These are phyloP conservation scores for Aspergillus chevalieri DNA, from an alignment of 2,329 filamentous ascomycete species.

Conservation along the genomic window DNA sequence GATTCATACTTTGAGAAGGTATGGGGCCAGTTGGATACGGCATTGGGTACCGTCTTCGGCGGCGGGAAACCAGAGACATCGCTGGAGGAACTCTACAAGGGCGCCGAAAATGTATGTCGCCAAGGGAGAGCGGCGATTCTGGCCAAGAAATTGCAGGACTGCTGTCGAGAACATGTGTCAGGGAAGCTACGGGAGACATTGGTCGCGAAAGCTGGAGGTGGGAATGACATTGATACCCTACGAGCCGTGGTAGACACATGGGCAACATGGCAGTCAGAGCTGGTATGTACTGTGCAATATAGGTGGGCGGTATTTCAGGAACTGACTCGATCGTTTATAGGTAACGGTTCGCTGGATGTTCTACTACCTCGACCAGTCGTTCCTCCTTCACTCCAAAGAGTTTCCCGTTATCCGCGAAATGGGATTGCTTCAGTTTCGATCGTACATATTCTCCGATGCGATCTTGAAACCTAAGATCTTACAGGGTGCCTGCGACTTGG, in stretches of 20 bases:
- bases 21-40: conserved; percentile 66
- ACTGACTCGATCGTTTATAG: conserved; percentile 34
- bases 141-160: conserved; percentile 58
- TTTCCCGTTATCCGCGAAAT: conserved; percentile 72
- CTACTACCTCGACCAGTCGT: conserved; percentile 88
- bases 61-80: conserved; percentile 60
- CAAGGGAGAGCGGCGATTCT: conserved; percentile 65
- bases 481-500: conserved; percentile 69
- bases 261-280: conserved; percentile 70
- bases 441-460: conserved; percentile 49
- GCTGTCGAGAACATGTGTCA: conserved; percentile 60
- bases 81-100: conserved; percentile 83
- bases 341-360: conserved; percentile 79
- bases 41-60: conserved; percentile 67
- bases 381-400: conserved; percentile 68
- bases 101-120: conserved; percentile 85
- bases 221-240: conserved; percentile 60
- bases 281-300: conserved; percentile 50
- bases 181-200: conserved; percentile 54
- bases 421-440: conserved; percentile 68
- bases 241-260: conserved; percentile 58
- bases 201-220: conserved; percentile 47
- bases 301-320: background rate
- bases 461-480: conserved; percentile 50
- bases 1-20: conserved; percentile 72